phyloP scores from a whole-genome alignment of 176 grass and related monocot species.

The Panicum miliaceum region DNA sequence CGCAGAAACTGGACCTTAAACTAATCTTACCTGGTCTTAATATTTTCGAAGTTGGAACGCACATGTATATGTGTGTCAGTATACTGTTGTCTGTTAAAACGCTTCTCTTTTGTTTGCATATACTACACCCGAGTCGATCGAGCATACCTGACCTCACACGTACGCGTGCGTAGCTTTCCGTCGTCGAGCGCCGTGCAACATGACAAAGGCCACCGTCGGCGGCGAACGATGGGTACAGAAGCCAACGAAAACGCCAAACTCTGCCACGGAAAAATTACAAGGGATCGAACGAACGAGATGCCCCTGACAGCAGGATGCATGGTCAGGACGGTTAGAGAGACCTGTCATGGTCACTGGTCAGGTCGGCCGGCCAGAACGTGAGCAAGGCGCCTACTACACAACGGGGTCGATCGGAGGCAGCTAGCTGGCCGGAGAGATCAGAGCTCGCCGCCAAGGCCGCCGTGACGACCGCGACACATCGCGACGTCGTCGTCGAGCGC shows the following conservation, averaged over 20 bases:
- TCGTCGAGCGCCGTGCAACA: no score
- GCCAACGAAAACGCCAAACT: background rate
- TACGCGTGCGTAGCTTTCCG: background rate
- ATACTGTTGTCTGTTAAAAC: no score
- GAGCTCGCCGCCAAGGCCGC: no score
- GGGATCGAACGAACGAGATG: background rate
- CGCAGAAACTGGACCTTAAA: no score
- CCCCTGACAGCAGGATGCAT: background rate
- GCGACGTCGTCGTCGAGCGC: background rate
- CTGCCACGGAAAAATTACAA: background rate
- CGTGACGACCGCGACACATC: background rate
- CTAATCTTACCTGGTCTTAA: no score
- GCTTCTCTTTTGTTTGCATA: background rate
- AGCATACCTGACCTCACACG: background rate
- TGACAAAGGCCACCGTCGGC: background rate
- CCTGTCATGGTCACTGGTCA: constrained; percentile 18
- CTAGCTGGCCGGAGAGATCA: background rate
- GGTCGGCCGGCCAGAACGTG: background rate
- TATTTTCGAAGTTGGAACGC: no score
- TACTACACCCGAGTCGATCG: no score
- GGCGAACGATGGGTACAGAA: background rate
- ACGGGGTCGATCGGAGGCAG: no score
- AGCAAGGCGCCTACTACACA: background rate
- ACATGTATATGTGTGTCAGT: no score
- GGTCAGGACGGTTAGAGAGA: constrained; percentile 21